Evolutionary conservation across 129 eudicot species (phyloP).

Genomic region (Lonicera japonica): DNA sequence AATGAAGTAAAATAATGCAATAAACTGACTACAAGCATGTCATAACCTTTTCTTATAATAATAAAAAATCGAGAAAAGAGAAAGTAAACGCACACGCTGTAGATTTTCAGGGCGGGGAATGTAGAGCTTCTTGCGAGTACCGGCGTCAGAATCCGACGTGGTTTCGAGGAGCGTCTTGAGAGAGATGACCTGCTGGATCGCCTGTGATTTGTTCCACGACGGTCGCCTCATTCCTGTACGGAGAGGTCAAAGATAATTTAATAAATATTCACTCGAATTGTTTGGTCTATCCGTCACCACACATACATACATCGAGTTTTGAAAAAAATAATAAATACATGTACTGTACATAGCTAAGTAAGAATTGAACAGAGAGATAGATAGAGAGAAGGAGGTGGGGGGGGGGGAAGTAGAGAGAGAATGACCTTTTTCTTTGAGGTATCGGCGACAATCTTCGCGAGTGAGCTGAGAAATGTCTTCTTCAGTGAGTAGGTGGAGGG

Average conservation of each 20-base stretch:
- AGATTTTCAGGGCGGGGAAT: conserved; percentile 36
- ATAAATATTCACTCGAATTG: not conserved
- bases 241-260: conserved; percentile 6
- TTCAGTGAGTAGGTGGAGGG: conserved; percentile 81
- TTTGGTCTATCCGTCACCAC: no score
- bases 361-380: not conserved
- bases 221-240: conserved; percentile 88
- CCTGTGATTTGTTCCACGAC: conserved; percentile 99
- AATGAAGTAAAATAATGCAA: conserved; percentile 1
- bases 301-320: not conserved
- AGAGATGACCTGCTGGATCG: conserved; percentile 94
- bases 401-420: not conserved
- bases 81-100: conserved; percentile 35
- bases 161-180: conserved; percentile 87
- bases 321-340: not conserved
- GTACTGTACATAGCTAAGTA: not conserved
- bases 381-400: not conserved
- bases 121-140: conserved; percentile 29
- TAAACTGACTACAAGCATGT: conserved; percentile 6
- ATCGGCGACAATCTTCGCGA: conserved; percentile 97
- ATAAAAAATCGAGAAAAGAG: not conserved
- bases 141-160: conserved; percentile 44
- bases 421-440: conserved; percentile 93
- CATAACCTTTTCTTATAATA: conserved; percentile 2
- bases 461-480: conserved; percentile 97